phyloP scores from a whole-genome alignment of 106 monocot genomes.

The Dioscorea alata region DNA sequence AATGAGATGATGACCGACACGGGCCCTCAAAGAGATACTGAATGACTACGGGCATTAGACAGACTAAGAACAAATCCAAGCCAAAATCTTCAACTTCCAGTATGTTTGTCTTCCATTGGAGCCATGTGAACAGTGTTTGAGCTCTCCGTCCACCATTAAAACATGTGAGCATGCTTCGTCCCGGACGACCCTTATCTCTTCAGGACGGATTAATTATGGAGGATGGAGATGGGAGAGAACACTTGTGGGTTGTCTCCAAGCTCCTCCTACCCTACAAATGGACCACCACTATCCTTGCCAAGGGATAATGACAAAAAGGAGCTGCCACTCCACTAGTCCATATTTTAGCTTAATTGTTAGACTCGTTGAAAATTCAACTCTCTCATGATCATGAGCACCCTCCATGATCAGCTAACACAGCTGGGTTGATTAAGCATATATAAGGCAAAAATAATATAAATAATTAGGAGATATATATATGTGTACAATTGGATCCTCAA shows the following conservation, averaged over 20 bases:
- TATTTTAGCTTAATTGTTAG: neutral
- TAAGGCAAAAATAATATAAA: too few species aligned
- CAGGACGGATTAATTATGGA: neutral
- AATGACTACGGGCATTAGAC: neutral
- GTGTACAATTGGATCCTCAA: too few species aligned
- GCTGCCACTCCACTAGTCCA: neutral
- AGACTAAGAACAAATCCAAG: neutral
- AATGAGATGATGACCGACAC: neutral
- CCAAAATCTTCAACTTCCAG: neutral
- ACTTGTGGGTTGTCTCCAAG: neutral
- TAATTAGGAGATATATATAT: too few species aligned
- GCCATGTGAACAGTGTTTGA: neutral
- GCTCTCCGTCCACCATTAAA: constrained; percentile 3
- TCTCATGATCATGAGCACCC: too few species aligned
- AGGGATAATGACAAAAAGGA: constrained; percentile 6
- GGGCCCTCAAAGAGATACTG: neutral
- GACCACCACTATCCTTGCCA: neutral
- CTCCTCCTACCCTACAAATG: constrained; percentile 1
- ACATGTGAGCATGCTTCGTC: neutral
- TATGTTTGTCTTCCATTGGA: neutral
- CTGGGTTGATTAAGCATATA: too few species aligned
- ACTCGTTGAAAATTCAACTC: neutral
- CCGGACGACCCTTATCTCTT: neutral
- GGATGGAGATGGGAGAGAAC: constrained; percentile 1
- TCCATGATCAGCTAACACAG: too few species aligned